Conservation (phyloP, 192 early-diverging fungal species). For the Dispira parvispora region DNA sequence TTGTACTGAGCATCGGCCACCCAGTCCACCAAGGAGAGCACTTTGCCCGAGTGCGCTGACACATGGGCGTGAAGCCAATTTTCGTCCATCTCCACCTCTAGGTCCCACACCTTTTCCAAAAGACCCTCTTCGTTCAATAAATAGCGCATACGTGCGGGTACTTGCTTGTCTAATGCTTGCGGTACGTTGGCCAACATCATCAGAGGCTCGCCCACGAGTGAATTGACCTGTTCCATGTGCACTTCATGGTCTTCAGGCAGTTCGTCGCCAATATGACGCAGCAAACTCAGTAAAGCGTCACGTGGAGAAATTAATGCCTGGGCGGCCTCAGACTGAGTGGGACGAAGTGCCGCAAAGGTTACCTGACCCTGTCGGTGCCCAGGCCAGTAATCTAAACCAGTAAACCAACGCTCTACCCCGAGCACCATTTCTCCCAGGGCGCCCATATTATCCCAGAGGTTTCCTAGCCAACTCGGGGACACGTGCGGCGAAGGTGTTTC, state of each 20-base stretch:
- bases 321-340: neutral
- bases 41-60: slow-evolving; percentile 34
- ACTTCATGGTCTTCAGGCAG: slow-evolving; percentile 22
- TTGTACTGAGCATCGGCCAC: slow-evolving; percentile 58
- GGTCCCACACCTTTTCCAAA: slow-evolving; percentile 64
- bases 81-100: slow-evolving; percentile 56
- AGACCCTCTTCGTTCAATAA: slow-evolving; percentile 36
- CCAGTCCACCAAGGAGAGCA: slow-evolving; percentile 73
- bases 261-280: slow-evolving; percentile 29
- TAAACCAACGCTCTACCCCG: neutral
- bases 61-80: slow-evolving; percentile 70
- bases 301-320: slow-evolving; percentile 17
- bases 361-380: neutral
- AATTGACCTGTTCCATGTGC: slow-evolving; percentile 17
- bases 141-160: slow-evolving; percentile 46
- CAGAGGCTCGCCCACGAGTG: slow-evolving; percentile 21
- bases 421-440: slow-evolving; percentile 1
- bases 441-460: neutral
- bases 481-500: too few relatives aligned
- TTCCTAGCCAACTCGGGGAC: too few relatives aligned
- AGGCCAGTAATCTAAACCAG: neutral
- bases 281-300: slow-evolving; percentile 36
- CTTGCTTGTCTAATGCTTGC: slow-evolving; percentile 27
- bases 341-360: neutral
- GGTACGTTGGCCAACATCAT: slow-evolving; percentile 30